These are phyloP conservation scores for Teratosphaeria nubilosa DNA, from an alignment of 2,329 filamentous ascomycete species.

Conservation along the genomic window DNA sequence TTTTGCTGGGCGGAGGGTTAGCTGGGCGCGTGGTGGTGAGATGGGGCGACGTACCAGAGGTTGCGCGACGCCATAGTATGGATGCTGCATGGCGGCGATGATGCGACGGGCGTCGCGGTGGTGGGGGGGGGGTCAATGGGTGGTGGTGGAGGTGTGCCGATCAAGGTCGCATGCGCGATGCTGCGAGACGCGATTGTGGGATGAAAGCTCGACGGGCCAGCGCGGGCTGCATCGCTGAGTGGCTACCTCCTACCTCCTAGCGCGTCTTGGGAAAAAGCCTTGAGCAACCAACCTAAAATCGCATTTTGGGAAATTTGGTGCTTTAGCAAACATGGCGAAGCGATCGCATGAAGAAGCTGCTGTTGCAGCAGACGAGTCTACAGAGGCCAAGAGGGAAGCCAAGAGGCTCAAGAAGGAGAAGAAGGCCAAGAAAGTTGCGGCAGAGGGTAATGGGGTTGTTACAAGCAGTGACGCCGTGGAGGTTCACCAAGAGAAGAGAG, in stretches of 20 bases:
- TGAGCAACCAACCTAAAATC: too few species aligned
- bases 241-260: too few species aligned
- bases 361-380: slow-evolving; percentile 5
- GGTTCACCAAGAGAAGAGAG: neutral
- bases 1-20: slow-evolving; percentile 50
- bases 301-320: neutral
- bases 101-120: neutral
- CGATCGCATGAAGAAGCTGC: slow-evolving; percentile 11
- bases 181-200: neutral
- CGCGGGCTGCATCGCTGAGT: neutral
- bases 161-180: neutral
- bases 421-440: slow-evolving; percentile 22
- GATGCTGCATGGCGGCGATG: slow-evolving; percentile 21
- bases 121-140: neutral
- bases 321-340: slow-evolving; percentile 9
- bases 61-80: slow-evolving; percentile 37
- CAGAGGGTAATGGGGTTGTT: neutral
- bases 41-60: slow-evolving; percentile 29
- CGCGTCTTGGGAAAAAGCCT: too few species aligned
- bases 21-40: neutral
- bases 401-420: slow-evolving; percentile 21
- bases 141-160: neutral
- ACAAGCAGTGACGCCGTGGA: neutral
- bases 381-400: slow-evolving; percentile 10
- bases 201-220: neutral